Evolutionary conservation across 768 basidiomycete genomes (phyloP).

Genomic region (Tricholomella constricta): DNA sequence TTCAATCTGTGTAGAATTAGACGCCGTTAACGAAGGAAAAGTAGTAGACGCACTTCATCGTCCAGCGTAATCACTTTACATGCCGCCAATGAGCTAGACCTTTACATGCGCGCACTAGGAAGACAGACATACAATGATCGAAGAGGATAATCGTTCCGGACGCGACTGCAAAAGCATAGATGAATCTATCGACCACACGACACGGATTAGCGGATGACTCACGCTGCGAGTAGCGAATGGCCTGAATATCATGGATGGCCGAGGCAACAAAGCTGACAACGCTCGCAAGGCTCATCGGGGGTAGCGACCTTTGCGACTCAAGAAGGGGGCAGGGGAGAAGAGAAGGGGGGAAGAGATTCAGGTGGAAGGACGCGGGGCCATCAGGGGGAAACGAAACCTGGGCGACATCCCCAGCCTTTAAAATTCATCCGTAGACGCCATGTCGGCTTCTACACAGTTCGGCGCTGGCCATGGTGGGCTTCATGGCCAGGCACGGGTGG

Average conservation of each 20-base stretch:
- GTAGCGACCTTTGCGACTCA: not conserved
- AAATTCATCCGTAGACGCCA: not conserved
- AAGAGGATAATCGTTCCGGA: constrained; percentile 53
- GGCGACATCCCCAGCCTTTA: not conserved
- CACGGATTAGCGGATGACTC: constrained; percentile 17
- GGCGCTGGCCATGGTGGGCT: not conserved
- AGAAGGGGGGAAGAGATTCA: not conserved
- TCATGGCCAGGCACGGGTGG: constrained; percentile 8
- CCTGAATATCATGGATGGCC: constrained; percentile 38
- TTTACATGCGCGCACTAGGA: not conserved
- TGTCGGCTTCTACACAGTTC: not conserved
- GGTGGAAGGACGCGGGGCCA: constrained; percentile 4
- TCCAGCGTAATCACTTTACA: constrained; percentile 50
- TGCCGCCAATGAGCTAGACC: not conserved
- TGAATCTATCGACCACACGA: not conserved
- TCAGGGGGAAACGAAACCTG: not conserved
- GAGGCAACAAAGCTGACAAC: constrained; percentile 14
- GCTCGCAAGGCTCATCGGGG: constrained; percentile 8
- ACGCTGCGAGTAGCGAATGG: constrained; percentile 47
- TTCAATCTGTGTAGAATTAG: constrained; percentile 38
- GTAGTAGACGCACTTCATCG: constrained; percentile 43
- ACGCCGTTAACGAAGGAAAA: not conserved
- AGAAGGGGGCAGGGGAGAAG: not conserved
- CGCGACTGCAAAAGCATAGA: constrained; percentile 39
- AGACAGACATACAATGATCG: constrained; percentile 48